Percentiles rank a stretch among this genome's conserved stretches.
Evolutionary conservation across 208 protist genomes (phyloP).

Genomic region (Phytomonas serpens): DNA sequence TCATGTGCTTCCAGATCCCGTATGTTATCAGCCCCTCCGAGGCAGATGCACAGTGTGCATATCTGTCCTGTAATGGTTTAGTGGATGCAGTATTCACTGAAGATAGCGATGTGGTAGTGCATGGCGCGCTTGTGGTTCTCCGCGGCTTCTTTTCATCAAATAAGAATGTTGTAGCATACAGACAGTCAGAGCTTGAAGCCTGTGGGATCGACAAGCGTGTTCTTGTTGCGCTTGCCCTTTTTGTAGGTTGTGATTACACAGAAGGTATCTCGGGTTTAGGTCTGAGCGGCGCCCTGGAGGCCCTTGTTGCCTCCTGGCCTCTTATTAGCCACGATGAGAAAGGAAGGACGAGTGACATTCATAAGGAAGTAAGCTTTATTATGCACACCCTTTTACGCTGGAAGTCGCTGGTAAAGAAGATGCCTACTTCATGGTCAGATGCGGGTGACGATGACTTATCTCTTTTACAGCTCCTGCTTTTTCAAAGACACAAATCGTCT

Average conservation of each 20-base stretch:
- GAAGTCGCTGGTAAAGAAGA: slow-evolving; percentile 19
- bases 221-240: slow-evolving; percentile 83
- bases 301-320: slow-evolving; percentile 44
- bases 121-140: slow-evolving; percentile 89
- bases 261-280: slow-evolving; percentile 88
- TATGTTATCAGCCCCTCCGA: slow-evolving; percentile 85
- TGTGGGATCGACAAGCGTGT: slow-evolving; percentile 74
- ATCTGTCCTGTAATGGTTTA: slow-evolving; percentile 57
- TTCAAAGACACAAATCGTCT: slow-evolving; percentile 15
- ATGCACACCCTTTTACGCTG: slow-evolving; percentile 34
- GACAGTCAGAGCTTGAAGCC: slow-evolving; percentile 37
- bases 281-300: slow-evolving; percentile 48
- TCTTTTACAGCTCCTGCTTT: slow-evolving; percentile 36
- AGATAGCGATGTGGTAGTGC: slow-evolving; percentile 95
- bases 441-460: slow-evolving; percentile 34
- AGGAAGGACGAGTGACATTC: background rate
- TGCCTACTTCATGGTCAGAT: slow-evolving; percentile 20
- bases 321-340: background rate
- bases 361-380: background rate
- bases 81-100: slow-evolving; percentile 95
- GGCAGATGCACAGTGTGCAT: slow-evolving; percentile 93
- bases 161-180: slow-evolving; percentile 61
- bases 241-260: slow-evolving; percentile 95
- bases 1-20: slow-evolving; percentile 78
- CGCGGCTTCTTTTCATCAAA: slow-evolving; percentile 85